Percentiles rank a stretch among this genome's conserved stretches.
Conservation (phyloP, 2,329 filamentous ascomycete species). For the Botrytis medusae region DNA sequence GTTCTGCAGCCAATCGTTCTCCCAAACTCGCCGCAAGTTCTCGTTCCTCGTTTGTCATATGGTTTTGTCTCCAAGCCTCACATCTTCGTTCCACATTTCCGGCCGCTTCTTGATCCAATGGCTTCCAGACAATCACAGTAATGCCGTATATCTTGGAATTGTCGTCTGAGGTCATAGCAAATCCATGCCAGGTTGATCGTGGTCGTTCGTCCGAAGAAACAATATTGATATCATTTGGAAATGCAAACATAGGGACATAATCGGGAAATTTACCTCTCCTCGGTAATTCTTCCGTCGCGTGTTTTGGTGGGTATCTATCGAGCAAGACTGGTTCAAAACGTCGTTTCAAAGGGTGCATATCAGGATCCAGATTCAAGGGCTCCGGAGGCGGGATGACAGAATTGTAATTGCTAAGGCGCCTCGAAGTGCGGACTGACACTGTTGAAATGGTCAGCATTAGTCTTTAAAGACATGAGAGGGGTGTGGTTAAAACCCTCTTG, state of each 20-base stretch:
- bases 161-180: constrained; percentile 94
- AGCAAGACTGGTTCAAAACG: constrained; percentile 95
- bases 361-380: constrained; percentile 81
- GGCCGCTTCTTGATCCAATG: constrained; percentile 76
- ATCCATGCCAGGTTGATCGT: constrained; percentile 97
- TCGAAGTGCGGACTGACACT: constrained; percentile 77
- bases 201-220: constrained; percentile 53
- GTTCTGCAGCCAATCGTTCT: constrained; percentile 80
- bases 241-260: constrained; percentile 66
- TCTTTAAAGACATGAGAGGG: not conserved
- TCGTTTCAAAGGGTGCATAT: constrained; percentile 93
- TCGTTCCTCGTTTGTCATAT: constrained; percentile 87
- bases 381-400: constrained; percentile 94
- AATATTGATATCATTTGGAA: constrained; percentile 25
- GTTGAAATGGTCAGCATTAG: constrained; percentile 31
- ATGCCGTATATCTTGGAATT: constrained; percentile 91
- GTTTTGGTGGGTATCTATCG: constrained; percentile 86
- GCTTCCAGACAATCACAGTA: constrained; percentile 89
- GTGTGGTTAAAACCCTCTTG: constrained; percentile 20
- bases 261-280: constrained; percentile 87
- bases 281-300: constrained; percentile 75
- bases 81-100: constrained; percentile 81
- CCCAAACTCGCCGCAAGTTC: constrained; percentile 91
- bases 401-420: constrained; percentile 93
- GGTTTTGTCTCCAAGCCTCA: constrained; percentile 78